phyloP scores from a whole-genome alignment of 495 filamentous ascomycete genomes.

The Hypoxylon fragiforme region DNA sequence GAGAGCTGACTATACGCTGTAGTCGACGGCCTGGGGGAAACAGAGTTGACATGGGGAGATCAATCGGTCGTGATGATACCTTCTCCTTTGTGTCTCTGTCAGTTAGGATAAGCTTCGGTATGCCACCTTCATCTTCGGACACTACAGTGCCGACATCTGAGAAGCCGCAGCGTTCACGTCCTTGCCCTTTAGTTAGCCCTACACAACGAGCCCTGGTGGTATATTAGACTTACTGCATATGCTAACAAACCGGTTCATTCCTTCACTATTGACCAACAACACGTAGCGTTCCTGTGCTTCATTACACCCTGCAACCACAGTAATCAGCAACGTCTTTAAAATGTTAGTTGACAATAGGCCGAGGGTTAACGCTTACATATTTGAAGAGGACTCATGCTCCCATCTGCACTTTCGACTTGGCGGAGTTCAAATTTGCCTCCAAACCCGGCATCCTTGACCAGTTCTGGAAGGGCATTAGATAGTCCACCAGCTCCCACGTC shows the following conservation, averaged over 20 bases:
- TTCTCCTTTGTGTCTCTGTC: slow-evolving; percentile 80
- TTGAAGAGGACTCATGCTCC: slow-evolving; percentile 88
- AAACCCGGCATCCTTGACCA: slow-evolving; percentile 87
- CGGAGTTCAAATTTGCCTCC: slow-evolving; percentile 90
- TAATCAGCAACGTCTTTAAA: background rate
- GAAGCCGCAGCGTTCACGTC: slow-evolving; percentile 86
- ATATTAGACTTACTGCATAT: slow-evolving; percentile 63
- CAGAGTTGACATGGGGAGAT: slow-evolving; percentile 86
- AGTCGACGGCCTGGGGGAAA: slow-evolving; percentile 92
- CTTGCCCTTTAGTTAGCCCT: slow-evolving; percentile 38
- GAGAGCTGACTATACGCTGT: slow-evolving; percentile 74
- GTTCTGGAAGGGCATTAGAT: slow-evolving; percentile 89
- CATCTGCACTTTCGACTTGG: slow-evolving; percentile 86
- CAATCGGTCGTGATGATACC: slow-evolving; percentile 68
- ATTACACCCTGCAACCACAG: slow-evolving; percentile 59
- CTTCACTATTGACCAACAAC: slow-evolving; percentile 73
- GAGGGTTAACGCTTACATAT: slow-evolving; percentile 13
- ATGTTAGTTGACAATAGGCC: background rate
- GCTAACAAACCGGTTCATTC: slow-evolving; percentile 78
- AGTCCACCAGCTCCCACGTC: slow-evolving; percentile 95
- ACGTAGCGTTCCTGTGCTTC: slow-evolving; percentile 97
- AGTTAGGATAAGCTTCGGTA: slow-evolving; percentile 73
- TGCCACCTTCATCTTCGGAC: slow-evolving; percentile 61
- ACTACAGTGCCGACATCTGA: slow-evolving; percentile 85
- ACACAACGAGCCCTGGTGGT: background rate